These are phyloP conservation scores for Eimeria necatrix DNA, from an alignment of 169 alveolate species.

Conservation along the genomic window DNA sequence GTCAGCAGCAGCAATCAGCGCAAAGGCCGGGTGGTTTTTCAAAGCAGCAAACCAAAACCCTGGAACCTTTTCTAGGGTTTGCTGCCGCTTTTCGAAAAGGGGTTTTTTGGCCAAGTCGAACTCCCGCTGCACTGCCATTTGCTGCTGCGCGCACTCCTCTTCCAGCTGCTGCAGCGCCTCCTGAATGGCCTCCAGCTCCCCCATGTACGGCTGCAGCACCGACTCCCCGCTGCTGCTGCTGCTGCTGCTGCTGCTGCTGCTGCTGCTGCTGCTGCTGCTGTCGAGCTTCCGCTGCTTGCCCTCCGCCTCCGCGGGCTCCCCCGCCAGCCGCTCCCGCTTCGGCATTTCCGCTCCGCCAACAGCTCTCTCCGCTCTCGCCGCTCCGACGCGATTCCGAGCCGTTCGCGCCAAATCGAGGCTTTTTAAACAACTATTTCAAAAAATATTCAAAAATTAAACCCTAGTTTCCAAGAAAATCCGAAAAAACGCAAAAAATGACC, in stretches of 20 bases:
- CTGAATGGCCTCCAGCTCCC: slow-evolving; percentile 84
- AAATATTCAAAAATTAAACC: too few relatives aligned
- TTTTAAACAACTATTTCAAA: too few relatives aligned
- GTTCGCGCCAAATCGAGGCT: too few relatives aligned
- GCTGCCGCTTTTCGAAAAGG: slow-evolving; percentile 89
- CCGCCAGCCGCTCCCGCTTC: neutral
- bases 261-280: neutral
- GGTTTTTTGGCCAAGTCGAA: slow-evolving; percentile 94
- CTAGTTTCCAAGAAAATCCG: too few relatives aligned
- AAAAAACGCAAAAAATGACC: too few relatives aligned
- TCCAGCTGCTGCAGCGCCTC: slow-evolving; percentile 89
- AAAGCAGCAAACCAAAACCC: slow-evolving; percentile 93
- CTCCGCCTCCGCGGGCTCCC: neutral
- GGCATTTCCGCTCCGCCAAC: too few relatives aligned
- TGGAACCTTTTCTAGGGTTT: slow-evolving; percentile 91
- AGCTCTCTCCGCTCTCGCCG: too few relatives aligned
- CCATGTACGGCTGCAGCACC: slow-evolving; percentile 66
- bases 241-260: neutral
- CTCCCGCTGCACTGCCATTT: slow-evolving; percentile 92
- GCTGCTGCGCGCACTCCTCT: slow-evolving; percentile 93
- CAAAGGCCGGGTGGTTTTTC: slow-evolving; percentile 91
- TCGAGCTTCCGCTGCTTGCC: neutral
- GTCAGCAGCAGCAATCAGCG: slow-evolving; percentile 92
- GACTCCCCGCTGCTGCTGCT: slow-evolving; percentile 1
- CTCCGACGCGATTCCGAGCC: too few relatives aligned